Evolutionary conservation across 2,329 filamentous ascomycete genomes (phyloP).

Genomic region (Penicillium freii): DNA sequence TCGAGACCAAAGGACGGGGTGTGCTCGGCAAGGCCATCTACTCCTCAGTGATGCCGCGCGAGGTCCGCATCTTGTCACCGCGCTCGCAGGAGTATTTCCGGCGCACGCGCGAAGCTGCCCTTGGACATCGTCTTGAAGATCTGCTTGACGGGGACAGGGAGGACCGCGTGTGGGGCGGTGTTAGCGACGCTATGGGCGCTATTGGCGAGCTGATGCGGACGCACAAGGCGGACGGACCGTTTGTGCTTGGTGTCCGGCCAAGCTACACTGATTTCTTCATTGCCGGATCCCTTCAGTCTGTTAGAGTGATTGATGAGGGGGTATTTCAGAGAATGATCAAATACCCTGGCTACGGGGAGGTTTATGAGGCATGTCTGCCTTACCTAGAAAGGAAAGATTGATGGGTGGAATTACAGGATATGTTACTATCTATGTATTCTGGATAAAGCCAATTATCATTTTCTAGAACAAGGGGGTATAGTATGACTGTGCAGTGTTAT

Average conservation of each 20-base stretch:
- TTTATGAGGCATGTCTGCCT: slow-evolving; percentile 16
- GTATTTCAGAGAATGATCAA: slow-evolving; percentile 28
- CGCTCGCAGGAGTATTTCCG: slow-evolving; percentile 42
- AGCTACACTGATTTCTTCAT: slow-evolving; percentile 44
- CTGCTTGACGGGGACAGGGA: slow-evolving; percentile 25
- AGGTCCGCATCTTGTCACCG: slow-evolving; percentile 39
- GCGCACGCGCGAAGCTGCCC: slow-evolving; percentile 37
- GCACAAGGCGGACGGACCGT: slow-evolving; percentile 38
- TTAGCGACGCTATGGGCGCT: slow-evolving; percentile 25
- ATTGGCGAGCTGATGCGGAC: slow-evolving; percentile 37
- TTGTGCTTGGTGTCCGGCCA: slow-evolving; percentile 39
- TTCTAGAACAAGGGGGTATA: neutral
- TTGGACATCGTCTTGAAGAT: slow-evolving; percentile 39
- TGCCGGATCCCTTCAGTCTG: slow-evolving; percentile 37
- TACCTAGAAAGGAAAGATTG: slow-evolving; percentile 8
- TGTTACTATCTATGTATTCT: too few species aligned
- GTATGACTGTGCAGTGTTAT: neutral
- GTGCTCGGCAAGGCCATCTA: slow-evolving; percentile 30
- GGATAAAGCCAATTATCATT: neutral
- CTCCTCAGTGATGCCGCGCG: slow-evolving; percentile 39
- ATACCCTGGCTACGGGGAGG: slow-evolving; percentile 13
- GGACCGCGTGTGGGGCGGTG: slow-evolving; percentile 1
- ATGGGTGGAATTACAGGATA: neutral
- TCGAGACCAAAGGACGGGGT: slow-evolving; percentile 34
- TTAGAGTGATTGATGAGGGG: slow-evolving; percentile 33